Evolutionary conservation across 805 yeast genomes (phyloP).

Genomic region (Candida nitratophila): DNA sequence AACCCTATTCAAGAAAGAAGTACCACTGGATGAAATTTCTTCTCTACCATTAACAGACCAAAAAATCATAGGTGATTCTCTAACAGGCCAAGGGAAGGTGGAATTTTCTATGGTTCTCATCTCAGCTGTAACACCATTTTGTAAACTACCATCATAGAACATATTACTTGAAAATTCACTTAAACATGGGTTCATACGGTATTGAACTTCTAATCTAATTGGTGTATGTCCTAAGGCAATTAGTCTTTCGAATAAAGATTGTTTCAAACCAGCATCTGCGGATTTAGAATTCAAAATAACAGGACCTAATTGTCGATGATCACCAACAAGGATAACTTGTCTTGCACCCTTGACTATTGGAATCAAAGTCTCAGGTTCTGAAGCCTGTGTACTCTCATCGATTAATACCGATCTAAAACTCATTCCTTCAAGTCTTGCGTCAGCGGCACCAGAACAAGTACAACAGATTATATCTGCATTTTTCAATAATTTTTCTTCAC

Average conservation of each 20-base stretch:
- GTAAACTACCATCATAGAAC: slow-evolving; percentile 89
- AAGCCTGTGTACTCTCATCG: slow-evolving; percentile 91
- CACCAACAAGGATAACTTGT: slow-evolving; percentile 85
- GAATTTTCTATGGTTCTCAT: slow-evolving; percentile 51
- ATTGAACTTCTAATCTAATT: slow-evolving; percentile 82
- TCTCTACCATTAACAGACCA: slow-evolving; percentile 89
- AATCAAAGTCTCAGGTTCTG: slow-evolving; percentile 86
- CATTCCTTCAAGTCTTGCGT: slow-evolving; percentile 45
- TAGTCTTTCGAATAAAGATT: slow-evolving; percentile 82
- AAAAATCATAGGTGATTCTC: slow-evolving; percentile 86
- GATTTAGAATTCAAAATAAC: slow-evolving; percentile 77
- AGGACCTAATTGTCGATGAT: slow-evolving; percentile 94
- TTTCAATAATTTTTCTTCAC: slow-evolving; percentile 44
- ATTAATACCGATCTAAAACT: slow-evolving; percentile 74
- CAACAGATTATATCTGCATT: slow-evolving; percentile 76
- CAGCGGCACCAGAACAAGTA: slow-evolving; percentile 93
- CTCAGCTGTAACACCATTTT: slow-evolving; percentile 81
- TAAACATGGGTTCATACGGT: slow-evolving; percentile 88
- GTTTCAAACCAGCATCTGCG: slow-evolving; percentile 79
- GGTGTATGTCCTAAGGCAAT: slow-evolving; percentile 80
- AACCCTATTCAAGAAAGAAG: slow-evolving; percentile 73
- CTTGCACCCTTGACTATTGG: slow-evolving; percentile 87
- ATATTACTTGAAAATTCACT: slow-evolving; percentile 85
- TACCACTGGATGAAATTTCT: slow-evolving; percentile 77
- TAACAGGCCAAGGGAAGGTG: slow-evolving; percentile 88